Percentiles rank a stretch among this genome's conserved stretches.
phyloP scores from a whole-genome alignment of 495 filamentous ascomycete genomes.

The Tuber aestivum region DNA sequence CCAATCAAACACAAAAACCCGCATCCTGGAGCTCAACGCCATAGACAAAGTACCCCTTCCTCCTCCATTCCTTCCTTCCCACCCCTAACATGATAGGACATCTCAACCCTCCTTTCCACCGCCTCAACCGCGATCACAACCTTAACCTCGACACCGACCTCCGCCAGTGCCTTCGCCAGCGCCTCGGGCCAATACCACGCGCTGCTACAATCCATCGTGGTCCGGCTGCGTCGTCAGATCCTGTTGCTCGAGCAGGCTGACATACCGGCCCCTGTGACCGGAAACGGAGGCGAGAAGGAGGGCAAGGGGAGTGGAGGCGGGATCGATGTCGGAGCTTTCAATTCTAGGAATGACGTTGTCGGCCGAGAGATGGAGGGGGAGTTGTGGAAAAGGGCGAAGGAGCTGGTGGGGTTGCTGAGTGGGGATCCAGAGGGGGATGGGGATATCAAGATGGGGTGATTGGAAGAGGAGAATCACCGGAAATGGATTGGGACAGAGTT shows the following conservation, averaged over 20 bases:
- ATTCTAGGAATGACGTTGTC: slow-evolving; percentile 61
- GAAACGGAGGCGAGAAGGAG: slow-evolving; percentile 21
- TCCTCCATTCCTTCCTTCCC: slow-evolving; percentile 3
- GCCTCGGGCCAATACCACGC: slow-evolving; percentile 56
- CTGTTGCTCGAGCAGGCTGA: slow-evolving; percentile 58
- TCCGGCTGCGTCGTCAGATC: slow-evolving; percentile 57
- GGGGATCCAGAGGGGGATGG: slow-evolving; percentile 8
- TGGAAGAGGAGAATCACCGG: background rate
- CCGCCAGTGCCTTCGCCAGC: slow-evolving; percentile 47
- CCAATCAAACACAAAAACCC: slow-evolving; percentile 25
- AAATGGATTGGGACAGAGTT: background rate
- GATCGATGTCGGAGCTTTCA: slow-evolving; percentile 64
- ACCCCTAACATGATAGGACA: slow-evolving; percentile 23
- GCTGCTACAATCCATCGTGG: slow-evolving; percentile 54
- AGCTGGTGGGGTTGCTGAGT: slow-evolving; percentile 25
- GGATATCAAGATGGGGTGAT: slow-evolving; percentile 9
- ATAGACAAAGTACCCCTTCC: slow-evolving; percentile 29
- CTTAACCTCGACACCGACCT: slow-evolving; percentile 27
- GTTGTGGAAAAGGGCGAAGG: slow-evolving; percentile 53
- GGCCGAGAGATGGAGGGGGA: slow-evolving; percentile 62
- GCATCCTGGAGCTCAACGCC: slow-evolving; percentile 35
- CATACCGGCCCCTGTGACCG: slow-evolving; percentile 44
- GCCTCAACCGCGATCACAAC: slow-evolving; percentile 35
- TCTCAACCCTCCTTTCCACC: slow-evolving; percentile 33
- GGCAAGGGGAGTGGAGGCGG: slow-evolving; percentile 45